Percentiles rank a stretch among this genome's conserved stretches.
phyloP scores from a whole-genome alignment of 2,329 filamentous ascomycete species.

The Venturia asperata region DNA sequence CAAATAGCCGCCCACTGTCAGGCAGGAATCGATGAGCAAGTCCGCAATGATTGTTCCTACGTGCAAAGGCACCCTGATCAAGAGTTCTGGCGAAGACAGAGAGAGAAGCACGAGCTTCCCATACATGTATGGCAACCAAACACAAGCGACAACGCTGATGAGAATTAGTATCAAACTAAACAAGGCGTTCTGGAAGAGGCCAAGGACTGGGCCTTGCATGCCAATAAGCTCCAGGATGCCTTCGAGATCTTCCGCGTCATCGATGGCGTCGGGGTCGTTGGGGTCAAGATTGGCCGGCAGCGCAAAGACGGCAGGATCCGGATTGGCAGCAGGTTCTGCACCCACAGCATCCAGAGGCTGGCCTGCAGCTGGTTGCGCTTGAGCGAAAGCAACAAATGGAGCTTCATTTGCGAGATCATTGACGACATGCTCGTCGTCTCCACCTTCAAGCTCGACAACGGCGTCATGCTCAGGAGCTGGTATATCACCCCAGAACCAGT shows the following conservation, averaged over 20 bases:
- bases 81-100: slow-evolving; percentile 65
- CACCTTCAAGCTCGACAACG: slow-evolving; percentile 25
- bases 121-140: slow-evolving; percentile 88
- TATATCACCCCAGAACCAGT: slow-evolving; percentile 46
- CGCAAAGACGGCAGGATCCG: slow-evolving; percentile 32
- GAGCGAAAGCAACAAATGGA: slow-evolving; percentile 51
- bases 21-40: slow-evolving; percentile 65
- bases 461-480: slow-evolving; percentile 13
- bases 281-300: slow-evolving; percentile 61
- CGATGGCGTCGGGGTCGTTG: slow-evolving; percentile 62
- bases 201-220: slow-evolving; percentile 86
- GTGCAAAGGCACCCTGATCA: slow-evolving; percentile 62
- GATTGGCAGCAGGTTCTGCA: slow-evolving; percentile 36
- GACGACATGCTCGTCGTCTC: slow-evolving; percentile 53
- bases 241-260: slow-evolving; percentile 87
- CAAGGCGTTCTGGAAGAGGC: slow-evolving; percentile 86
- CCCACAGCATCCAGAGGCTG: slow-evolving; percentile 23
- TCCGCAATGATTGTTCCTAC: slow-evolving; percentile 69
- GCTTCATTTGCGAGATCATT: slow-evolving; percentile 53
- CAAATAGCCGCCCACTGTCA: slow-evolving; percentile 54
- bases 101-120: slow-evolving; percentile 78
- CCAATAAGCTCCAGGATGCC: slow-evolving; percentile 93
- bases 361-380: slow-evolving; percentile 33
- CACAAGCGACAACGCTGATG: slow-evolving; percentile 73
- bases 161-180: slow-evolving; percentile 90